phyloP scores from a whole-genome alignment of 129 eudicot genomes.

The Escallonia rubra region DNA sequence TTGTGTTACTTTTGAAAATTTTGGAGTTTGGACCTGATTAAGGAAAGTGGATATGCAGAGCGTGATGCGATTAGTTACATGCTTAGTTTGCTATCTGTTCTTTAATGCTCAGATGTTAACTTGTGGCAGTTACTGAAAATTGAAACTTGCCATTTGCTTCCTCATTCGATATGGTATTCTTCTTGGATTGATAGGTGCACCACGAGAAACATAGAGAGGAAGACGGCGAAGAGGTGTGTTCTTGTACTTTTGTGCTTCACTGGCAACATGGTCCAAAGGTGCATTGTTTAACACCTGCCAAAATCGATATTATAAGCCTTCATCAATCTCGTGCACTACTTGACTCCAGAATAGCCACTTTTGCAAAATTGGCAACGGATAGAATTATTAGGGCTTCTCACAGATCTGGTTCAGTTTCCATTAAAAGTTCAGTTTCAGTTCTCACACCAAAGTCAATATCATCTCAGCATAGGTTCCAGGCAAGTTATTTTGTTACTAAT shows the following conservation, averaged over 20 bases:
- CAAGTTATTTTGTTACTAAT: conserved; percentile 24
- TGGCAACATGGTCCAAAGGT: conserved; percentile 71
- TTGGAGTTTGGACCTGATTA: neutral
- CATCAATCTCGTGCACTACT: conserved; percentile 15
- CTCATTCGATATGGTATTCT: neutral
- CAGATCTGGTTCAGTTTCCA: conserved; percentile 18
- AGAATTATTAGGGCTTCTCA: conserved; percentile 18
- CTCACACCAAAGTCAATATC: conserved; percentile 21
- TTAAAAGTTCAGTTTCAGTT: neutral
- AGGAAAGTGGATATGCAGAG: neutral
- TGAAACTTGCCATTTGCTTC: neutral
- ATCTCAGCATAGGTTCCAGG: conserved; percentile 20
- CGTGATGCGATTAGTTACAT: neutral
- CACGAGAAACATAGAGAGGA: conserved; percentile 38
- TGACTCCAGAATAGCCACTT: conserved; percentile 33
- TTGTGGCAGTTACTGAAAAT: neutral
- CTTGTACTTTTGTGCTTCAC: conserved; percentile 48
- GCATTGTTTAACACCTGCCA: conserved; percentile 36
- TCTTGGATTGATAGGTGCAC: conserved; percentile 37
- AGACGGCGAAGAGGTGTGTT: conserved; percentile 43
- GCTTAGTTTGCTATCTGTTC: neutral
- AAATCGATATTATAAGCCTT: conserved; percentile 36
- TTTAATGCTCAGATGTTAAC: neutral
- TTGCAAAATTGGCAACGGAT: conserved; percentile 37
- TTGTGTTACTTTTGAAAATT: neutral